Percentiles rank a stretch among this genome's conserved stretches.
These are phyloP conservation scores for Carnegiea gigantea DNA, from an alignment of 179 eudicot genomes.

Conservation along the genomic window DNA sequence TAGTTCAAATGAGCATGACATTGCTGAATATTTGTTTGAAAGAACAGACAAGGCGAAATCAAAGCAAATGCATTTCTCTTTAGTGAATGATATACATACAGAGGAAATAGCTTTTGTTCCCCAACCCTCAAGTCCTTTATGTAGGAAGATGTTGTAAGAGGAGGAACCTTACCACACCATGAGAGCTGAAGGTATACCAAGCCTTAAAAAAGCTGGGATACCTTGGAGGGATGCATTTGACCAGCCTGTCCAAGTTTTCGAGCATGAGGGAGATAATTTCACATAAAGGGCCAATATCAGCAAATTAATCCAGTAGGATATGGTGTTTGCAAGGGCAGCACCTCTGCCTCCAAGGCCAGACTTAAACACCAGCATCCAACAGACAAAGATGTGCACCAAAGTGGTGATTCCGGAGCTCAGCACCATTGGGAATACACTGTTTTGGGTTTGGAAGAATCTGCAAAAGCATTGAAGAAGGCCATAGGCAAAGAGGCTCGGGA, in stretches of 20 bases:
- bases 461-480: slow-evolving; percentile 20
- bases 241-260: slow-evolving; percentile 23
- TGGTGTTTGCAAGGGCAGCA: slow-evolving; percentile 21
- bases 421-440: slow-evolving; percentile 17
- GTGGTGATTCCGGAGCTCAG: slow-evolving; percentile 19
- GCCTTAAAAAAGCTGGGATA: slow-evolving; percentile 9
- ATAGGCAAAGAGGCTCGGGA: slow-evolving; percentile 24
- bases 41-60: too few species aligned
- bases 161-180: slow-evolving; percentile 8
- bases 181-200: slow-evolving; percentile 10
- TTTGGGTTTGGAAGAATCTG: slow-evolving; percentile 24
- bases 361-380: slow-evolving; percentile 19
- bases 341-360: slow-evolving; percentile 18
- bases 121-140: not conserved
- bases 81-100: not conserved
- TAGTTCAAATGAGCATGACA: not conserved
- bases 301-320: slow-evolving; percentile 27
- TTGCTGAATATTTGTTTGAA: not conserved
- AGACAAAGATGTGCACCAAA: slow-evolving; percentile 16
- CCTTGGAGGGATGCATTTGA: slow-evolving; percentile 15
- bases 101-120: not conserved
- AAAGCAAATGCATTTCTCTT: too few species aligned
- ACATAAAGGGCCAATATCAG: slow-evolving; percentile 15
- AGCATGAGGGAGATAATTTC: slow-evolving; percentile 20
- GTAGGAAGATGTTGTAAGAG: not conserved